Conservation (phyloP, 371 early-diverging fungal genomes). For the Actinomucor elegans region DNA sequence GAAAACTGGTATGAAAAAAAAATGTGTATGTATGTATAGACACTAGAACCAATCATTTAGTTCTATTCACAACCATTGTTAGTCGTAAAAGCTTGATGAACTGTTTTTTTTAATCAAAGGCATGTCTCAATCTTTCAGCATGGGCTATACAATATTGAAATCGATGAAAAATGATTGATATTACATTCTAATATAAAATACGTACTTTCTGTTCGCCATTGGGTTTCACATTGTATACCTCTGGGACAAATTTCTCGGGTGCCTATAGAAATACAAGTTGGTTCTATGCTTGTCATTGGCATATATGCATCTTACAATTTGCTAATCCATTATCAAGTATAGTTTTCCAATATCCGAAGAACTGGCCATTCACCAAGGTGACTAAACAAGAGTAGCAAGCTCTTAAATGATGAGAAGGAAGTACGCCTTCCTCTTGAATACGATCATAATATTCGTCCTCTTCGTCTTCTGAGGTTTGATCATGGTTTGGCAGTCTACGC, state of each 20-base stretch:
- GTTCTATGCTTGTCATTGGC: too few species aligned
- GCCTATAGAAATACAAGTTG: background rate
- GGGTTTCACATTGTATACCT: slow-evolving; percentile 17
- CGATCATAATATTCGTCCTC: slow-evolving; percentile 5
- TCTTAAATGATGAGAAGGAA: slow-evolving; percentile 17
- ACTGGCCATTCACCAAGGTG: slow-evolving; percentile 30
- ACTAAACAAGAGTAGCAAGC: slow-evolving; percentile 29
- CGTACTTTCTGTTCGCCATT: slow-evolving; percentile 23
- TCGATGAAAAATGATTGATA: background rate
- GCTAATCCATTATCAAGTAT: background rate
- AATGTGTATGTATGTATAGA: background rate
- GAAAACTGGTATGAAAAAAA: too few species aligned
- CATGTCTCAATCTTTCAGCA: slow-evolving; percentile 17
- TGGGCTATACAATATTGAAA: slow-evolving; percentile 10
- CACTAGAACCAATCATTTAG: too few species aligned
- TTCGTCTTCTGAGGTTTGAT: background rate
- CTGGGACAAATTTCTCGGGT: slow-evolving; percentile 15
- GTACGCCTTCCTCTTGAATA: slow-evolving; percentile 3
- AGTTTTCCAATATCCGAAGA: slow-evolving; percentile 22
- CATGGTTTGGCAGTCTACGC: background rate
- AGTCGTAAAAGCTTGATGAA: too few species aligned
- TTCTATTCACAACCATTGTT: too few species aligned
- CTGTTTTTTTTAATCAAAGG: too few species aligned
- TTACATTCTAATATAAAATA: background rate
- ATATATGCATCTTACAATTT: background rate